Evolutionary conservation across 2,329 filamentous ascomycete species (phyloP).

Genomic region (Chaetomiaceae sp.): DNA sequence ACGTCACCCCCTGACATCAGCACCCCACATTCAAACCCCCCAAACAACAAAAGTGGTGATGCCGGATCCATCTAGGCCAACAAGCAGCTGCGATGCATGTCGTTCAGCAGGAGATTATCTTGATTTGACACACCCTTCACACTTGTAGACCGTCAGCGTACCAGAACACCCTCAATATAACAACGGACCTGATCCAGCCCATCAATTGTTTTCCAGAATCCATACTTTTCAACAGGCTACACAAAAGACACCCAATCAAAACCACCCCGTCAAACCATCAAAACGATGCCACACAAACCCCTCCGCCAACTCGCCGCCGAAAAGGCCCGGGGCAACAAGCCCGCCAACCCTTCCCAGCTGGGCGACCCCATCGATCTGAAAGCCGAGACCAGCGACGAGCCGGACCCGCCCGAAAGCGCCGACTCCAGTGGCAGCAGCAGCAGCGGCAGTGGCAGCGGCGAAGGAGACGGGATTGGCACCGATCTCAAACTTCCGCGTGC

Average conservation of each 20-base stretch:
- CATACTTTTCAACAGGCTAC: neutral
- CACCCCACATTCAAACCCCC: neutral
- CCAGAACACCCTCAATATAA: no score
- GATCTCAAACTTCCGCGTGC: neutral
- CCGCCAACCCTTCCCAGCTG: slow-evolving; percentile 25
- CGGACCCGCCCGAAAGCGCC: slow-evolving; percentile 1
- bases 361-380: slow-evolving; percentile 28
- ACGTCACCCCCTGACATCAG: slow-evolving; percentile 9
- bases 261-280: neutral
- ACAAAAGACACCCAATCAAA: neutral
- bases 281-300: slow-evolving; percentile 18
- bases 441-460: no score
- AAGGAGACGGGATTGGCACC: neutral
- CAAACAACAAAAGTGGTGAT: neutral
- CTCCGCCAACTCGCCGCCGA: slow-evolving; percentile 26
- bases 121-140: no score
- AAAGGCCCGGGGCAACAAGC: slow-evolving; percentile 22
- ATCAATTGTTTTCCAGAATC: no score
- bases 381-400: slow-evolving; percentile 20
- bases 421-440: neutral
- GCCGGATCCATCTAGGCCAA: neutral
- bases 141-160: no score
- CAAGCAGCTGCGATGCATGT: no score
- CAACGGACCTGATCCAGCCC: no score
- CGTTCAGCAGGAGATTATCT: no score